Base-by-base conservation (phyloP, 768 basidiomycete species). In the Suillus clintonianus region DNA sequence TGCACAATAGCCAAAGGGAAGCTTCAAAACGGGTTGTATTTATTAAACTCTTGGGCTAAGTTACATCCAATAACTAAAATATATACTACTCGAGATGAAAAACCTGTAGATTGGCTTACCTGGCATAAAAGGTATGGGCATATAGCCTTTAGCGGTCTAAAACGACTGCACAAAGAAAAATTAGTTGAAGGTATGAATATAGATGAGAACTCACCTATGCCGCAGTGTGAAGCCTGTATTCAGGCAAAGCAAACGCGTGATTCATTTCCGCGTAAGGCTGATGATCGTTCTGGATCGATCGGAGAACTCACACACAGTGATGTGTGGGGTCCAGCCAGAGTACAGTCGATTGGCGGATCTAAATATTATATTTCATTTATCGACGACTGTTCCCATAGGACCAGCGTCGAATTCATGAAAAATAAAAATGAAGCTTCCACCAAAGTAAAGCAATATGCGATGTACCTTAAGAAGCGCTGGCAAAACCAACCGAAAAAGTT, bases 311-410 rank as follows among this genome's bases (percentile, higher is more conserved):
- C 53, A 2, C 67, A 73, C 27, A 67, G 71, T 19, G 71, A 78
- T 53, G 39, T 78, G 0, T 77, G 66, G 68, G 71, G 72, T 30
- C 74, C 69, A 6, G 45, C 69, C 0, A 59, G 67, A 0, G 59
- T 66, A 1, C 55, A 47, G 14, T 74, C 67, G 1, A 47, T 60
- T 0, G 68, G 70, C 8, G 71, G 71, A 0, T 62, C 63, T 0
- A 14, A 24, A 0, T 75, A 77, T 42, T 67, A 76, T 56, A 70
- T 79, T 62, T 30, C 15, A n/a, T n/a, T n/a, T n/a, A n/a, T n/a
- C n/a, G n/a, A n/a, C n/a, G n/a, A n/a, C n/a, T n/a, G n/a, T n/a
- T 50, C 22, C 15, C 5, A 32, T 1, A 27, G 43, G n/a, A 30
- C 15, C 14, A 62, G 60, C 0, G 67, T 61, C 1, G 60, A 65